A percentile compares a stretch with the other conserved stretches of the same genome.
These are phyloP conservation scores for Aspergillus sp. DNA, from an alignment of 2,329 filamentous ascomycete genomes.

Conservation along the genomic window DNA sequence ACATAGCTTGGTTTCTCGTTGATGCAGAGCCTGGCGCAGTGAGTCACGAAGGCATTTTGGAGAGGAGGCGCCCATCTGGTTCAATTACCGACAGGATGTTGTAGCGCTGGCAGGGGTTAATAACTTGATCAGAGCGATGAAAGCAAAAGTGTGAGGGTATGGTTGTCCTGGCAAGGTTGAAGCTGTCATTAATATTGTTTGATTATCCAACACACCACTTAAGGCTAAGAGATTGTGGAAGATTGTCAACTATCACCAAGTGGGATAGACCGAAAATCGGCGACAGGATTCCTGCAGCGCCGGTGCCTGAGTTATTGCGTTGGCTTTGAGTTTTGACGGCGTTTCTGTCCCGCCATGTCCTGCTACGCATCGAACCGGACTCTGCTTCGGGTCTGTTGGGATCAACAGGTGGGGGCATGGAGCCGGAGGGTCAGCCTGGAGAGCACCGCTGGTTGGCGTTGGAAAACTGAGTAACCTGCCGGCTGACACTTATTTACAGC, in stretches of 20 bases:
- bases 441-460: neutral
- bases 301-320: neutral
- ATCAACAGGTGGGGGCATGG: conserved; percentile 12
- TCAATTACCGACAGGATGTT: neutral
- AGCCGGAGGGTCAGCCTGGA: neutral
- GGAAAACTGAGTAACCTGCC: neutral
- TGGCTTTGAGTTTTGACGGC: neutral
- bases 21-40: conserved; percentile 39
- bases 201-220: neutral
- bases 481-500: neutral
- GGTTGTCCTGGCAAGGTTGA: neutral
- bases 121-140: neutral
- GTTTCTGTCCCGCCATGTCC: neutral
- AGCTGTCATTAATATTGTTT: neutral
- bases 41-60: conserved; percentile 34
- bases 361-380: neutral
- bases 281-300: neutral
- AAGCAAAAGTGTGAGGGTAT: neutral
- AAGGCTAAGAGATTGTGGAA: neutral
- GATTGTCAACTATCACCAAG: neutral
- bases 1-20: conserved; percentile 49
- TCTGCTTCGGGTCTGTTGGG: conserved; percentile 4
- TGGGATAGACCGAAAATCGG: conserved; percentile 4
- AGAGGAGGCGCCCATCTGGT: conserved; percentile 14
- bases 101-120: neutral